phyloP scores from a whole-genome alignment of 2,329 filamentous ascomycete species.

The Hirsutella rhossiliensis region DNA sequence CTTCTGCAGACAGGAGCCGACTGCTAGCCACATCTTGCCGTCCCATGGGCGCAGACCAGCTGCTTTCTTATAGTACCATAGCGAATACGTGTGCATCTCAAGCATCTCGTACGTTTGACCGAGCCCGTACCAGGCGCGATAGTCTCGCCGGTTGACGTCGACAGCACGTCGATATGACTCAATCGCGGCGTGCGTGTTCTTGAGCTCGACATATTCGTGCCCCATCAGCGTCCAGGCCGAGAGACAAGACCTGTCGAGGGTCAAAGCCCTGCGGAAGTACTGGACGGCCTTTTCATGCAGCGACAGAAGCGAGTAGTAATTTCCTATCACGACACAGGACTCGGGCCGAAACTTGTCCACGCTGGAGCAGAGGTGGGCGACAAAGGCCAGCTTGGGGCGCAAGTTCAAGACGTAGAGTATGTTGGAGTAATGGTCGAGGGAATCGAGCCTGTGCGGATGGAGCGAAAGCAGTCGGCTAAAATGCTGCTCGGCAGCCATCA shows the following conservation, averaged over 20 bases:
- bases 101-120: constrained; percentile 96
- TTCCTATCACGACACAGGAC: constrained; percentile 92
- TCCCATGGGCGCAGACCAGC: constrained; percentile 90
- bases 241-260: constrained; percentile 78
- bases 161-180: constrained; percentile 93
- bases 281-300: constrained; percentile 97
- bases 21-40: constrained; percentile 97
- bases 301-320: constrained; percentile 90
- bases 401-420: constrained; percentile 89
- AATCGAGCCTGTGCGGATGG: constrained; percentile 66
- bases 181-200: constrained; percentile 95
- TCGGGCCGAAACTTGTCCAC: constrained; percentile 95
- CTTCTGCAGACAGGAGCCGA: constrained; percentile 82
- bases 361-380: constrained; percentile 81
- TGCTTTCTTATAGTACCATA: constrained; percentile 97
- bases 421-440: constrained; percentile 92
- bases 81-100: constrained; percentile 93
- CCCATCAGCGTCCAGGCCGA: constrained; percentile 98
- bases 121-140: constrained; percentile 94
- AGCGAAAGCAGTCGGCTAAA: constrained; percentile 72
- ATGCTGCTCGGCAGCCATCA: constrained; percentile 54
- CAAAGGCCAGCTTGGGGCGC: constrained; percentile 78
- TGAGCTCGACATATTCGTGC: constrained; percentile 96
- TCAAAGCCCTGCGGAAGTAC: constrained; percentile 89
- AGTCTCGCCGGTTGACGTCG: constrained; percentile 91